These are phyloP conservation scores for Heritiera littoralis DNA, from an alignment of 345 rosid genomes.

Conservation along the genomic window DNA sequence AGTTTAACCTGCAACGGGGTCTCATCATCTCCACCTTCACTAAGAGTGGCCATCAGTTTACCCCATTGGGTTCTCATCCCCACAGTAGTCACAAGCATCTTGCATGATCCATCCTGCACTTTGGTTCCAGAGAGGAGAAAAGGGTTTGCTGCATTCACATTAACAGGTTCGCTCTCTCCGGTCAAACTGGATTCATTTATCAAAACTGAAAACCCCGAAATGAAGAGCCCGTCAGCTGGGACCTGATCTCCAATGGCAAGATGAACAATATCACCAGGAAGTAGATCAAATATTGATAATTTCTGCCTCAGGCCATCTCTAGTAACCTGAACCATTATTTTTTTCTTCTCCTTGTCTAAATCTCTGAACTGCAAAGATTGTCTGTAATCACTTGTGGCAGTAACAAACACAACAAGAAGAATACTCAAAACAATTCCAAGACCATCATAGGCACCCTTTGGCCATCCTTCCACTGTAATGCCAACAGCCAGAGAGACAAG, in stretches of 20 bases:
- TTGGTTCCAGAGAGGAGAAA: conserved; percentile 80
- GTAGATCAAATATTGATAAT: conserved; percentile 66
- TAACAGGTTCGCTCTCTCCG: conserved; percentile 64
- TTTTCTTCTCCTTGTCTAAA: conserved; percentile 61
- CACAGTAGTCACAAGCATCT: conserved; percentile 79
- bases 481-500: conserved; percentile 62
- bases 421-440: conserved; percentile 69
- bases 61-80: conserved; percentile 96
- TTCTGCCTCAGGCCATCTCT: conserved; percentile 56
- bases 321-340: conserved; percentile 58
- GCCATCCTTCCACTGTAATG: conserved; percentile 69
- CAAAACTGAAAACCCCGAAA: conserved; percentile 53
- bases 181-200: conserved; percentile 72
- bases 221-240: conserved; percentile 77
- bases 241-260: conserved; percentile 73
- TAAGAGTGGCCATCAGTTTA: conserved; percentile 76
- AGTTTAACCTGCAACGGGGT: conserved; percentile 87
- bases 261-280: conserved; percentile 74
- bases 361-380: conserved; percentile 73
- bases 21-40: conserved; percentile 73
- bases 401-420: conserved; percentile 64
- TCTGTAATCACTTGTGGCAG: conserved; percentile 69
- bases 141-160: conserved; percentile 43
- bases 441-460: conserved; percentile 73
- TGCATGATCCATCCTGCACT: conserved; percentile 72